Evolutionary conservation across 2,329 filamentous ascomycete genomes (phyloP).

Genomic region (Epichloe sp.): DNA sequence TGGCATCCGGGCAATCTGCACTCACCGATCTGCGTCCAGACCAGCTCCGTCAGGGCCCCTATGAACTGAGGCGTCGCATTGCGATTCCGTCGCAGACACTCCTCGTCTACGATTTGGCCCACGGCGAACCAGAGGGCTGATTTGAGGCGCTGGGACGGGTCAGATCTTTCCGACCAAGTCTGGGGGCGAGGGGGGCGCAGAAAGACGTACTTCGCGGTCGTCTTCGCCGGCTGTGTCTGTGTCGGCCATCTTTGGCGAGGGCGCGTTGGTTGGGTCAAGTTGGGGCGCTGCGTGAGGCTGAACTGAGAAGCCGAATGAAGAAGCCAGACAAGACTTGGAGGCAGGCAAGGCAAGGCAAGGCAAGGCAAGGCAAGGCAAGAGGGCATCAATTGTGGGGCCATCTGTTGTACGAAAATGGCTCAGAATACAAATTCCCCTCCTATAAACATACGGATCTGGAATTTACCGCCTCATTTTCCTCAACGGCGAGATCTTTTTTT

Average conservation of each 20-base stretch:
- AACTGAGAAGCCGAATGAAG: background rate
- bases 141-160: constrained; percentile 55
- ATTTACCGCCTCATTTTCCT: background rate
- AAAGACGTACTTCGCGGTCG: constrained; percentile 21
- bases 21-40: constrained; percentile 73
- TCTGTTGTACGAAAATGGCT: too few species aligned
- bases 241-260: constrained; percentile 19
- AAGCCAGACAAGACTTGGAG: background rate
- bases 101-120: constrained; percentile 79
- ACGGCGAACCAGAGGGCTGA: constrained; percentile 73
- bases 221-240: constrained; percentile 17
- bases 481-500: background rate
- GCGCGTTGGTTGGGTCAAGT: background rate
- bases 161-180: background rate
- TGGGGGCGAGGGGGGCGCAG: background rate
- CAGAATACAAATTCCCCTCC: background rate
- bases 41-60: constrained; percentile 70
- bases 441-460: background rate
- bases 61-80: constrained; percentile 92
- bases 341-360: too few species aligned
- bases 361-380: too few species aligned
- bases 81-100: constrained; percentile 46
- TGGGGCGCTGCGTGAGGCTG: background rate
- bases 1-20: too few species aligned
- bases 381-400: too few species aligned